Base-by-base conservation (phyloP, 495 filamentous ascomycete genomes). In the Penicillium pancosmium region DNA sequence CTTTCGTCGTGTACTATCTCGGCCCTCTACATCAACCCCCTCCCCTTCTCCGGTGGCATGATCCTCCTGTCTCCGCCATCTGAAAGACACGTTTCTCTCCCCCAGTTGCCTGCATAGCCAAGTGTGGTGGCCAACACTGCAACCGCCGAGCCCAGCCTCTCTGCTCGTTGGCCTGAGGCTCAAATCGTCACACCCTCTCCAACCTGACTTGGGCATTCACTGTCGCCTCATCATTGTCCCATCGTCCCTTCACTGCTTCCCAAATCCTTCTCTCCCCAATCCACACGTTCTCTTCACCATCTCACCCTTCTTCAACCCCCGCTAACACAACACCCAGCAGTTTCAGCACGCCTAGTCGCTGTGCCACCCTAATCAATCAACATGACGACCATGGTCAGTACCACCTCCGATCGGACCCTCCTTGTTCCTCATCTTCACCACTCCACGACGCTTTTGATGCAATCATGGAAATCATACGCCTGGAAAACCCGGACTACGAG, bases 361-460 rank as follows among this genome's bases (percentile, higher is more conserved):
- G 78, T 75, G 75, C 66, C 62, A 59, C 54, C 60, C 54, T 57
- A 57, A 65, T 59, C 53, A 57, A 55, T 65, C 71, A 77, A 74
- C 31, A 80, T 80, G 78, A 80, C 78, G 66, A 80, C 78, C 65
- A 80, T 80, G 78, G 76, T 79, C 56, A 70, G 68, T 70, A 33
- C 54, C 43, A 63, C 66, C 62, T 38, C 16, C 44, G n/a, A 54
- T 63, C 43, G 9, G 18, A 18, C 16, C 16, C 16, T 44, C n/a
- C 41, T 16, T 7, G n/a, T 44, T 18, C 21, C 23, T 27, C 12
- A 38, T 31, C 5, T 31, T 31, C 27, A 31, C 27, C 27, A 31
- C 27, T 6, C 18, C 23, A 16, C n/a, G 8, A 9, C 43, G 7
- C 5, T 10, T 10, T 18, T 1, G 43, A 46, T 46, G 5, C 9